Base-by-base conservation (phyloP, 495 filamentous ascomycete species). In the Filosporella fistucella region DNA sequence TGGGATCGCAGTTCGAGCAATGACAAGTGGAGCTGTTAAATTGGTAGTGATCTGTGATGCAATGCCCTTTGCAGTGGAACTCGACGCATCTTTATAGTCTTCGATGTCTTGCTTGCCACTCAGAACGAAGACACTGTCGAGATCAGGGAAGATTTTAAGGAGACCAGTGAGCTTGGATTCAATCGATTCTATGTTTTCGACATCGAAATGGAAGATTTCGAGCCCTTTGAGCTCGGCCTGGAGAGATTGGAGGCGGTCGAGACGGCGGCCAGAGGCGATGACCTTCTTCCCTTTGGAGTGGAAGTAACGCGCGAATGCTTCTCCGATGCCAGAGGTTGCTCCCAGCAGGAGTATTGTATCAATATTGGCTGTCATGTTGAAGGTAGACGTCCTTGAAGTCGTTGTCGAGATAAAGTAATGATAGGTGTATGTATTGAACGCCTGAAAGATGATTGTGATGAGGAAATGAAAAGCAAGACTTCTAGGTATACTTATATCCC, bases 271-370 rank as follows among this genome's bases (percentile, higher is more conserved):
- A 17, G 63, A 62, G 21, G 67, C 62, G 38, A 76, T 68, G 17
- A 75, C 66, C 21, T 63, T 70, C 42, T 73, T 70, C 29, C 66
- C 65, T 49, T 65, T 49, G 16, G 40, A 40, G 38, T 70, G 57
- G 26, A 76, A 62, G 41, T 66, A 69, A 14, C 63, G 43, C 7
- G 71, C 51, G 21, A 74, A 56, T 12, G 69, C 69, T 46, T 65
- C 59, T 3, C 74, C 74, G 45, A 76, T 64, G 26, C 74, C 73
- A 32, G 67, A 65, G 13, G 63, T 70, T 25, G 68, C 72, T 28
- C 74, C 72, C 14, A 72, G 70, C 24, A 71, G 58, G 1, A 71
- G 55, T n/a, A 57, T 55, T 4, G 54, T 61, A 26, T 37, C 25
- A 17, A 63, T 58, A 33, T 42, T 49, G 16, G 48, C 51, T 5